Evolutionary conservation across 2,329 filamentous ascomycete genomes (phyloP).

Genomic region (Fusarium continuum): DNA sequence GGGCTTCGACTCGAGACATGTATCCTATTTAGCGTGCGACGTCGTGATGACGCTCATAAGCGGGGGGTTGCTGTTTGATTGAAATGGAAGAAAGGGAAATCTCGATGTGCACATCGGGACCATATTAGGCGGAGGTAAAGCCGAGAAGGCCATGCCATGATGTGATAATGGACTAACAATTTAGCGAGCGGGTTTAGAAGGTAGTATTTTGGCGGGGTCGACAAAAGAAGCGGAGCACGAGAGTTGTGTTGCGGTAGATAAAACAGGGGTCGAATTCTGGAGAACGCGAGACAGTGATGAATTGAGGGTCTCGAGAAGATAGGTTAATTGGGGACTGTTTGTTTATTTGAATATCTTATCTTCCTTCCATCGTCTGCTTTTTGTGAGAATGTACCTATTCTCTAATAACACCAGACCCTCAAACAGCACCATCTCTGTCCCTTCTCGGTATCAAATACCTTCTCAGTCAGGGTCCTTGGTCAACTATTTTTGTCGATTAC

Average conservation of each 20-base stretch:
- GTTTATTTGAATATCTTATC: background rate
- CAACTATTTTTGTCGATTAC: constrained; percentile 33
- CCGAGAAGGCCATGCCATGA: constrained; percentile 22
- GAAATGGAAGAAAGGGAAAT: constrained; percentile 20
- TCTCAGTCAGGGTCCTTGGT: constrained; percentile 16
- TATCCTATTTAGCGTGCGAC: constrained; percentile 22
- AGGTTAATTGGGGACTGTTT: background rate
- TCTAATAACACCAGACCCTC: too few relatives aligned
- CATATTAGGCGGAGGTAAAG: constrained; percentile 16
- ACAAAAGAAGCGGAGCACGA: constrained; percentile 34
- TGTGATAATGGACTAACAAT: constrained; percentile 29
- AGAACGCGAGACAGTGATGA: constrained; percentile 1
- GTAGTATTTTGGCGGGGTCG: constrained; percentile 34
- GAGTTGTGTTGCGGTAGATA: background rate
- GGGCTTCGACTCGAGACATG: constrained; percentile 20
- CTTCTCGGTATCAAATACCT: background rate
- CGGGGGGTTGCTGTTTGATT: constrained; percentile 13
- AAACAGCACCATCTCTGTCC: background rate
- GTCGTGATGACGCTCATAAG: constrained; percentile 34
- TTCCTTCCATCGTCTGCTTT: background rate
- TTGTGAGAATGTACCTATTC: too few relatives aligned
- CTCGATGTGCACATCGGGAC: constrained; percentile 34
- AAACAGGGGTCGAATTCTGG: constrained; percentile 11
- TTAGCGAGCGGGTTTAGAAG: constrained; percentile 12
- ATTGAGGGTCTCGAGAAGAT: constrained; percentile 7